Conservation (phyloP, 768 basidiomycete species). For the Termitomyces sp. region DNA sequence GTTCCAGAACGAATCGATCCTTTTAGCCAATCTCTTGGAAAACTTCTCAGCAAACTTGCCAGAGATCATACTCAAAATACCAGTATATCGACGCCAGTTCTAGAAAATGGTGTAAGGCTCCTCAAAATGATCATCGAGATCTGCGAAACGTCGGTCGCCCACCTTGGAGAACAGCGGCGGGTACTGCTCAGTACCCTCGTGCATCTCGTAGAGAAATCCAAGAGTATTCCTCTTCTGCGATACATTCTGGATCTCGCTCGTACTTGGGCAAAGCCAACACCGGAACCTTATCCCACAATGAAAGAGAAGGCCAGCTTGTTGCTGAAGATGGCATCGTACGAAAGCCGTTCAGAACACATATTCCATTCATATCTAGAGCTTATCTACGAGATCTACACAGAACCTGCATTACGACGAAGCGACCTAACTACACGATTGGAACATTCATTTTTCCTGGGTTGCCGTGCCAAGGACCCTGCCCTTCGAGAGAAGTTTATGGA, state of each 20-base stretch:
- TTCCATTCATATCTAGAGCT: conserved; percentile 83
- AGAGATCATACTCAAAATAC: conserved; percentile 79
- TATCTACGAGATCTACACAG: conserved; percentile 92
- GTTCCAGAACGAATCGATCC: conserved; percentile 80
- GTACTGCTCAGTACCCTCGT: conserved; percentile 73
- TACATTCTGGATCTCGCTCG: conserved; percentile 83
- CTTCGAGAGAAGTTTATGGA: conserved; percentile 86
- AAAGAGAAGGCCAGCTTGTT: conserved; percentile 92
- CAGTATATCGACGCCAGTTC: conserved; percentile 35
- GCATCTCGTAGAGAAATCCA: conserved; percentile 85
- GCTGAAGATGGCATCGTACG: conserved; percentile 83
- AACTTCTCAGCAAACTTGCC: conserved; percentile 75
- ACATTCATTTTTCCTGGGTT: conserved; percentile 88
- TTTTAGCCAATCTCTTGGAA: conserved; percentile 71
- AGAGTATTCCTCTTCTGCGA: conserved; percentile 69
- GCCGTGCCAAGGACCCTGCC: conserved; percentile 71
- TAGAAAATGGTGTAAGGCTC: conserved; percentile 56
- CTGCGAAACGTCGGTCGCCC: conserved; percentile 71
- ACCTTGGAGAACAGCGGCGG: conserved; percentile 82
- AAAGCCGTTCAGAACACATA: conserved; percentile 71
- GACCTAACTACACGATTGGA: conserved; percentile 93
- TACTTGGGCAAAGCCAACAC: conserved; percentile 85
- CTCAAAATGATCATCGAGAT: conserved; percentile 83
- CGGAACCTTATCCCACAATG: conserved; percentile 84
- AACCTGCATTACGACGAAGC: conserved; percentile 77